phyloP scores from a whole-genome alignment of 345 rosid species.

The Linum trigynum region DNA sequence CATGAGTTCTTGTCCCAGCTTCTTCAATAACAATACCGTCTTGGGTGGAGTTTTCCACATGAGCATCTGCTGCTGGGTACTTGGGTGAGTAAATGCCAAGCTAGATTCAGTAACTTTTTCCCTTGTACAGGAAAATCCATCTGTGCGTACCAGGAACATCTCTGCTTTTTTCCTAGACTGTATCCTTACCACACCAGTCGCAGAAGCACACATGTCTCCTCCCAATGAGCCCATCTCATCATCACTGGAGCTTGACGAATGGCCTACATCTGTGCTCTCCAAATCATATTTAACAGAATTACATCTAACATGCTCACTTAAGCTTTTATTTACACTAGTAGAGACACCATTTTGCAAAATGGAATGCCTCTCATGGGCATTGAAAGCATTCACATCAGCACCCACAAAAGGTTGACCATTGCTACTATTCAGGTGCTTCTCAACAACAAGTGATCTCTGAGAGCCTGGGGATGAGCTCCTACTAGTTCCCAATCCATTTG shows the following conservation, averaged over 20 bases:
- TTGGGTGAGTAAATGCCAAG: conserved; percentile 94
- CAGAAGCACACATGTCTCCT: conserved; percentile 92
- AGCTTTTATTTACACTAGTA: conserved; percentile 28
- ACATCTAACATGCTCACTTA: conserved; percentile 17
- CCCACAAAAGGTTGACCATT: conserved; percentile 19
- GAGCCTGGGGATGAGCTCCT: conserved; percentile 17
- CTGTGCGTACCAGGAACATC: conserved; percentile 93
- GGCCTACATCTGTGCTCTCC: conserved; percentile 22
- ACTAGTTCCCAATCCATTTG: conserved; percentile 26
- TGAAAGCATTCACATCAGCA: conserved; percentile 20
- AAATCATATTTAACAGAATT: conserved; percentile 25
- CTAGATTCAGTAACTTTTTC: conserved; percentile 95
- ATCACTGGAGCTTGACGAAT: conserved; percentile 35
- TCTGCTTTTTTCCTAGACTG: conserved; percentile 96
- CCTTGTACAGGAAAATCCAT: conserved; percentile 90
- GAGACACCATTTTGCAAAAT: conserved; percentile 21
- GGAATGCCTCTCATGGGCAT: conserved; percentile 17
- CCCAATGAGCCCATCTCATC: conserved; percentile 50
- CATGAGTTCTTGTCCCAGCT: conserved; percentile 86
- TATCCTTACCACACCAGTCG: conserved; percentile 95
- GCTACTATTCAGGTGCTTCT: conserved; percentile 26
- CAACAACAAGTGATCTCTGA: conserved; percentile 27
- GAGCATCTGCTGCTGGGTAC: conserved; percentile 99
- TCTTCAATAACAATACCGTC: conserved; percentile 79
- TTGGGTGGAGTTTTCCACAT: conserved; percentile 94